A percentile compares a stretch with the other conserved stretches of the same genome.
Evolutionary conservation across 805 yeast genomes (phyloP).

Genomic region (Hanseniaspora guilliermondii): DNA sequence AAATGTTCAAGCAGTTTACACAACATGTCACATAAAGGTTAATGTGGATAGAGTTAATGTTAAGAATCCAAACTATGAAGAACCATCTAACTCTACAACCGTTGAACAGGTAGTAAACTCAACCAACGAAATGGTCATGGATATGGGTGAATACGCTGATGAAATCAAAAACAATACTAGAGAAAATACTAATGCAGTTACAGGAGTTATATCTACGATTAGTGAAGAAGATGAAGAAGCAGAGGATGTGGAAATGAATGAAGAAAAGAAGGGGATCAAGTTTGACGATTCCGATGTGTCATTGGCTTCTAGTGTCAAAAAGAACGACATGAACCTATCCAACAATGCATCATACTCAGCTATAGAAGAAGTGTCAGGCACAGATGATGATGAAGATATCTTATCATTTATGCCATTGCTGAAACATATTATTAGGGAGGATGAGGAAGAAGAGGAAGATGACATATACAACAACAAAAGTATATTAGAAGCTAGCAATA

Average conservation of each 20-base stretch:
- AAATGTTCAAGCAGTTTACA: conserved; percentile 89
- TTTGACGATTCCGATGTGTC: conserved; percentile 12
- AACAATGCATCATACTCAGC: conserved; percentile 13
- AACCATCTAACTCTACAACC: not conserved
- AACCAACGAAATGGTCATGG: not conserved
- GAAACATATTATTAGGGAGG: conserved; percentile 13
- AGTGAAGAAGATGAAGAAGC: conserved; percentile 10
- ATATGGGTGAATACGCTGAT: not conserved
- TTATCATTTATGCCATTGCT: conserved; percentile 10
- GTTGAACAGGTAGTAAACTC: not conserved
- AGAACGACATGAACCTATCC: not conserved
- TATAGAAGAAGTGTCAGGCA: conserved; percentile 3
- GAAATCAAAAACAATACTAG: not conserved
- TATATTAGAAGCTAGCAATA: not conserved
- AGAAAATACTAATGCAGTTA: not conserved
- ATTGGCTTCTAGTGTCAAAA: conserved; percentile 14
- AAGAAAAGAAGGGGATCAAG: conserved; percentile 17
- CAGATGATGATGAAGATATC: conserved; percentile 13
- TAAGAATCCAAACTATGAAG: conserved; percentile 9
- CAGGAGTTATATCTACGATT: conserved; percentile 2
- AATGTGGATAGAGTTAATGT: conserved; percentile 11
- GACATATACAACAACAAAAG: not conserved
- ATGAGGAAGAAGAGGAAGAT: conserved; percentile 14
- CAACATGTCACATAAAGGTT: conserved; percentile 48
- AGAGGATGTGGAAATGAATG: conserved; percentile 15